Evolutionary conservation across 495 filamentous ascomycete genomes (phyloP), one percentile per base, ranked within the genome.

Genomic region (Neurospora tetrasperma): DNA sequence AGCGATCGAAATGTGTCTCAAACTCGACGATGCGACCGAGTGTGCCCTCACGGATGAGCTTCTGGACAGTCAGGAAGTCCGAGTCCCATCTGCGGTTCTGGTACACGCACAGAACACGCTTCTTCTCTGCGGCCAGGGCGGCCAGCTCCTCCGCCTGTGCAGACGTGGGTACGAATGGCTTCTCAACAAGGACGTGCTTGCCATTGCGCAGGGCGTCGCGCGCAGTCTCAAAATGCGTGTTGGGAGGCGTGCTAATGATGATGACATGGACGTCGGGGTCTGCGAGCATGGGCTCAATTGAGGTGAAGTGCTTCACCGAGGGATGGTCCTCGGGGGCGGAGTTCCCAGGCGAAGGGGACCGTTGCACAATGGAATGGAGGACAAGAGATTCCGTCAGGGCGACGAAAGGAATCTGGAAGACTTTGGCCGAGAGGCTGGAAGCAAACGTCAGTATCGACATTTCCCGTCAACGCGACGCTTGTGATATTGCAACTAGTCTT

Each of bases 321-420:
- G 92, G 89, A 79, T 91, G 86, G 80, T 95, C 93, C 73, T 83
- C 89, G 82, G 83, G 93, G 80, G 74, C 90, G 81, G 93, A 79
- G 88, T 88, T n/a, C 78, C 86, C 69, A 1, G 78, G 70, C 10
- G 66, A 39, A 3, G 75, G 84, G 11, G 77, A 75, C 69, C 94
- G 91, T 83, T 97, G 94, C 44, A 96, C 89, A 75, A 97, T 88
- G 71, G 91, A 89, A 76, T 94, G 88, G 59, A 96, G 88, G 18
- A 86, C 88, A 74, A 96, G 84, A 42, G 87, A 82, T 35, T 91
- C 84, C 2, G 90, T 87, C 35, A 85, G 83, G 46, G 83, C 81
- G 79, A 97, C 90, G 82, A 96, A 92, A 72, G 94, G 94, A 80
- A 97, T 95, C 82, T 97, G 94, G 84, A 96, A 96, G 82, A 91